Evolutionary conservation across 2,329 filamentous ascomycete species (phyloP), one percentile per base, ranked within the genome.

Genomic region (Paracamarosporium sp.): DNA sequence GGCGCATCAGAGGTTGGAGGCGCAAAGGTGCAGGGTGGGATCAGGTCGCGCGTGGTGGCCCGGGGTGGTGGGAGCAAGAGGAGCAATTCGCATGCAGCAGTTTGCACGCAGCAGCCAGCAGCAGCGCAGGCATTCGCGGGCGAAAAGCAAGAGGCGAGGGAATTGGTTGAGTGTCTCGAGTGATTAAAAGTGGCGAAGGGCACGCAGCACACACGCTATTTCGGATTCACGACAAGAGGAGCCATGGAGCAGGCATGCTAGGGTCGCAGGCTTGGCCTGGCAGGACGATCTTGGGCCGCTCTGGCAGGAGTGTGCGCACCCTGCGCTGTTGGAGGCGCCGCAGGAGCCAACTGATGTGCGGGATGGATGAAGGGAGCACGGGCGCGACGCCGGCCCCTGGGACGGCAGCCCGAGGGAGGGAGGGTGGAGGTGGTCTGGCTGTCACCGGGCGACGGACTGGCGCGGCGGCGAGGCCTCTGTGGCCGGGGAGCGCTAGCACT

Each of bases 171-270:
- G 63, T 59, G 62, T 62, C 63, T 70, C 64, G 65, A 70, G 48
- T 71, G 68, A 74, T 74, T 70, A 76, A 75, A 75, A 75, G 73
- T 75, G 73, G 73, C 73, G 69, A 76, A 68, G 67, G 65, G 35
- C 53, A 56, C 36, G 43, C 38, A 45, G 43, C 61, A 71, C 56
- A 60, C 57, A 66, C 72, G 66, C 71, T 74, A 73, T 66, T 62
- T 63, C 68, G 68, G 63, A 65, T 63, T 64, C 70, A 69, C 60
- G 56, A 67, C 63, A 70, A 64, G 67, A 64, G 61, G 71, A 67
- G 60, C 25, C 43, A 51, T 41, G 24, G 48, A 51, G 48, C 65
- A 69, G 65, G 66, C 68, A 72, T 70, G 66, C 66, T n/a, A 66
- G 63, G 68, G 5, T 7, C 17, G 40, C 45, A 47, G 45, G 58